Evolutionary conservation across 1,284 basidiomycete species (phyloP), one percentile per base, ranked within the genome.

Genomic region (Ganoderma resinaceum): DNA sequence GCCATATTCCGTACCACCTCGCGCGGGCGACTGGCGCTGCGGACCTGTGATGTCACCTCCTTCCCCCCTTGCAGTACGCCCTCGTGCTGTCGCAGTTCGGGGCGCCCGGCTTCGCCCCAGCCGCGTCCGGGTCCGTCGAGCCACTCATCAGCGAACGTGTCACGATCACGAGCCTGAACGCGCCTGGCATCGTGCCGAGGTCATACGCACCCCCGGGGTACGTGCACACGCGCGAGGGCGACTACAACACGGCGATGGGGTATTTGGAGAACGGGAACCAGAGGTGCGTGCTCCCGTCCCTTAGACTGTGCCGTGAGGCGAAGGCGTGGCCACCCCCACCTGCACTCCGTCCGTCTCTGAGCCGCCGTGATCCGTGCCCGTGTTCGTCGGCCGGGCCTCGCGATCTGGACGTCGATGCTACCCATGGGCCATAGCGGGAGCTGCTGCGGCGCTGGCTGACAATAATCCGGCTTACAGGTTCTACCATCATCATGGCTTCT

Each of bases 141-240:
- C 75, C 79, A 18, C 70, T 89, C 31, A 73, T 86, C 35, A 81
- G 79, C 7, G 82, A 86, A 70, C 76, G 74, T 29, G 79, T 90
- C 29, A 78, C 74, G 3, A 81, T 90, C 46, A 79, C 80, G 46
- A 82, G 84, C 18, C 79, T 80, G 53, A 82, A 83, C 42, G 76
- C 83, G 2, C 76, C 79, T 7, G 86, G 86, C 5, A 68, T 86
- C 46, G 65, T 72, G 0, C 80, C 82, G 26, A 79, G 79, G 33
- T 86, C 87, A n/a, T 84, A 84, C 71, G 84, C 85, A 3, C 88
- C 88, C 3, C 87, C 86, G 16, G 85, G 85, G 31, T 89, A 89
- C 70, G 81, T 80, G 52, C 81, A 79, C 49, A 79, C 80, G 20
- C 74, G 79, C 43, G 80, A 77, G 55, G 81, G 79, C 29, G 83